These are phyloP conservation scores for Fulvia fulva DNA, from an alignment of 2,329 filamentous ascomycete genomes.

Conservation along the genomic window DNA sequence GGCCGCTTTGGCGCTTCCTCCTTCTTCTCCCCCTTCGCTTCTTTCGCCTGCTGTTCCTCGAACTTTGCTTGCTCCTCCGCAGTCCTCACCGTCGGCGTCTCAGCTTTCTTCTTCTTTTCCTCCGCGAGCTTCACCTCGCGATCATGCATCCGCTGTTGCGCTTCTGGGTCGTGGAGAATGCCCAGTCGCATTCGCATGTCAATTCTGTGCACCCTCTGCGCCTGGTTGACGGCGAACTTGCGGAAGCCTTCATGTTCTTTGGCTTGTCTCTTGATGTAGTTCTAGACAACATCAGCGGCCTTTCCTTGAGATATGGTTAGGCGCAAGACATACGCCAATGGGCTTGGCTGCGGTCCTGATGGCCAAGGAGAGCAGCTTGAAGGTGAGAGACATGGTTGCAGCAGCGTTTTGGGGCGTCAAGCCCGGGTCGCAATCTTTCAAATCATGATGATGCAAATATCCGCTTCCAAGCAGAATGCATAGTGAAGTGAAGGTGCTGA, in stretches of 20 bases:
- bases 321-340: conserved; percentile 53
- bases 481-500: neutral
- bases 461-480: neutral
- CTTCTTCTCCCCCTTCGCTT: conserved; percentile 41
- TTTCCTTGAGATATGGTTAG: neutral
- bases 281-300: conserved; percentile 42
- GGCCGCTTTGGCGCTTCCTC: conserved; percentile 37
- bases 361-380: conserved; percentile 62
- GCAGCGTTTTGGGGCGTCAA: conserved; percentile 2
- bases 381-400: conserved; percentile 56
- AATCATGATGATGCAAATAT: conserved; percentile 7
- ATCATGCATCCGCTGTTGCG: conserved; percentile 50
- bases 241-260: conserved; percentile 66
- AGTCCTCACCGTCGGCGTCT: conserved; percentile 58
- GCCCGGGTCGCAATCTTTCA: conserved; percentile 10
- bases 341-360: conserved; percentile 65
- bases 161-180: conserved; percentile 58
- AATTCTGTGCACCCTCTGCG: conserved; percentile 60
- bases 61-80: conserved; percentile 57
- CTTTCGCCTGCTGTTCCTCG: conserved; percentile 43
- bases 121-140: conserved; percentile 54
- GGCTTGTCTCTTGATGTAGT: conserved; percentile 63
- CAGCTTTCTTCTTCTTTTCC: conserved; percentile 48
- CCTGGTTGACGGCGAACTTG: conserved; percentile 57
- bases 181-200: conserved; percentile 67